Percentiles rank a stretch among this genome's conserved stretches.
phyloP scores from a whole-genome alignment of 2,329 filamentous ascomycete genomes.

The Colletotrichum lini region DNA sequence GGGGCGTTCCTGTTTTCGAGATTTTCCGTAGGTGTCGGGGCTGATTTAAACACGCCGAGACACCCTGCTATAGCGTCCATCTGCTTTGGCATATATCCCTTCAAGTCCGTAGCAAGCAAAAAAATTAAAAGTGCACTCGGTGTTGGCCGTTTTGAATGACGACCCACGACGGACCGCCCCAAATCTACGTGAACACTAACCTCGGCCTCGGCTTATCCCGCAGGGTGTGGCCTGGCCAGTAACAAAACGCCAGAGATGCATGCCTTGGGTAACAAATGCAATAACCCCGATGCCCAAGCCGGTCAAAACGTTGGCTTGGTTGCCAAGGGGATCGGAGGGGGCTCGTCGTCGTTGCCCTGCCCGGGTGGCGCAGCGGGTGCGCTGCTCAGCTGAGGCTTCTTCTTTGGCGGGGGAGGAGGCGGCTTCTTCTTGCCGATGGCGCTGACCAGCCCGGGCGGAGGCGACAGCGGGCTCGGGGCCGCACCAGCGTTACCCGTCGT shows the following conservation, averaged over 20 bases:
- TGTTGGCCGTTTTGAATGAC: conserved; percentile 33
- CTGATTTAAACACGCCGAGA: conserved; percentile 18
- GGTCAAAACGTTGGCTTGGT: conserved; percentile 63
- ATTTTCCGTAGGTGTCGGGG: conserved; percentile 34
- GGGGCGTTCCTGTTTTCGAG: conserved; percentile 33
- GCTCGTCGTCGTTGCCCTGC: conserved; percentile 50
- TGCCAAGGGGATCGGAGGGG: conserved; percentile 68
- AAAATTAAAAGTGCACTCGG: conserved; percentile 37
- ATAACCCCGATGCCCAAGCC: neutral
- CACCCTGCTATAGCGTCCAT: conserved; percentile 41
- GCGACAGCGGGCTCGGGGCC: conserved; percentile 20
- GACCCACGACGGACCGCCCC: neutral
- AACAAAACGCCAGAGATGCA: conserved; percentile 38
- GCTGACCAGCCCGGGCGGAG: conserved; percentile 41
- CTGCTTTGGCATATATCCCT: conserved; percentile 44
- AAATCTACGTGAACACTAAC: conserved; percentile 3
- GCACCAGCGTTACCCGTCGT: neutral
- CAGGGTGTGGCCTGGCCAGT: conserved; percentile 19
- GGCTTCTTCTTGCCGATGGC: conserved; percentile 66
- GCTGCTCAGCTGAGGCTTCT: conserved; percentile 59
- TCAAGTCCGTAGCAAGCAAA: conserved; percentile 43
- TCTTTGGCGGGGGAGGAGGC: conserved; percentile 67
- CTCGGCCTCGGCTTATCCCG: neutral
- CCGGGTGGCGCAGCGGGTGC: conserved; percentile 33
- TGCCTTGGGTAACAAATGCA: neutral